These are phyloP conservation scores for Alternaria burnsii DNA, from an alignment of 2,329 filamentous ascomycete genomes.

Conservation along the genomic window DNA sequence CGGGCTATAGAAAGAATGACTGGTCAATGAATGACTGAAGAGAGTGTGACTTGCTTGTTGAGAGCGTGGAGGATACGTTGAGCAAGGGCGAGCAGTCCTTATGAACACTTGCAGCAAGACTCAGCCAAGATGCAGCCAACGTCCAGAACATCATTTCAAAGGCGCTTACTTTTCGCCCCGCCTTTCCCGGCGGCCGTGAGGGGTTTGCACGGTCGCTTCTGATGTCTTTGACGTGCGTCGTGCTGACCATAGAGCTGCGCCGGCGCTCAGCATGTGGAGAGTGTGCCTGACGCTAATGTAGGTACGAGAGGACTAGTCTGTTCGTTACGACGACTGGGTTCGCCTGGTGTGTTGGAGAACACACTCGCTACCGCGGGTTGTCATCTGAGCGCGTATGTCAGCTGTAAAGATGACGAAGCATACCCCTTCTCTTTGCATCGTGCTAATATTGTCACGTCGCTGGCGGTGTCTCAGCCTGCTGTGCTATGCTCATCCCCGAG, in stretches of 20 bases:
- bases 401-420: conserved; percentile 1
- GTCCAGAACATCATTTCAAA: conserved; percentile 15
- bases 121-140: conserved; percentile 4
- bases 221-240: conserved; percentile 12
- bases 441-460: conserved; percentile 5
- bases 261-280: conserved; percentile 18
- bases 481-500: conserved; percentile 1
- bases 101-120: conserved; percentile 19
- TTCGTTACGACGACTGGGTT: conserved; percentile 11
- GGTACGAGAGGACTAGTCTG: conserved; percentile 20
- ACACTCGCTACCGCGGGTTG: background rate
- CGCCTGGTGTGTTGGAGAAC: conserved; percentile 7
- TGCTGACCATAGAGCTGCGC: conserved; percentile 5
- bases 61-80: conserved; percentile 18
- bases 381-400: conserved; percentile 1
- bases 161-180: conserved; percentile 16
- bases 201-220: conserved; percentile 17
- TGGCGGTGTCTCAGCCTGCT: conserved; percentile 7
- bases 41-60: conserved; percentile 33
- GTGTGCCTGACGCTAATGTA: conserved; percentile 29
- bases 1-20: conserved; percentile 40
- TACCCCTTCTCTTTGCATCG: conserved; percentile 1
- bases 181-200: conserved; percentile 18
- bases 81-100: conserved; percentile 18
- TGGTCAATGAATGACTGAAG: conserved; percentile 35